Evolutionary conservation across 2,329 filamentous ascomycete species (phyloP).

Genomic region (Nakataea oryzae): DNA sequence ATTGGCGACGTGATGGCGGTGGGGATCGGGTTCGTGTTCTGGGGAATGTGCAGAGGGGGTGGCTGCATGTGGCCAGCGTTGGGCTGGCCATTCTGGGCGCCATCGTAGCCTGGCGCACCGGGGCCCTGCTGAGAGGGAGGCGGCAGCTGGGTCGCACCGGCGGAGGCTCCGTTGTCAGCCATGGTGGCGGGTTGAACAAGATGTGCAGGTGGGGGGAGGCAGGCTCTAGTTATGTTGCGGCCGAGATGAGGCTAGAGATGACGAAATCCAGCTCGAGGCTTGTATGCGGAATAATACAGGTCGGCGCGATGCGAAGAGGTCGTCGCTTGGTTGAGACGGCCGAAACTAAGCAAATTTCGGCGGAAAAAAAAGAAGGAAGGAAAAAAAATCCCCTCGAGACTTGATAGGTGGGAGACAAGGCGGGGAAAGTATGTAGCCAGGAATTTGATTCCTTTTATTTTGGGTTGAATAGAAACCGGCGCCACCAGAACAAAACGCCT

Average conservation of each 20-base stretch:
- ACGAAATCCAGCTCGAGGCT: background rate
- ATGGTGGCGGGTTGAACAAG: slow-evolving; percentile 36
- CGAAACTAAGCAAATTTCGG: slow-evolving; percentile 3
- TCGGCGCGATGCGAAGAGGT: background rate
- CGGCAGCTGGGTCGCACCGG: slow-evolving; percentile 55
- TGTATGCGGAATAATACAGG: background rate
- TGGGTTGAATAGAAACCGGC: background rate
- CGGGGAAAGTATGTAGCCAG: slow-evolving; percentile 1
- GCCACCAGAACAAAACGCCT: background rate
- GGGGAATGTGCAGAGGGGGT: slow-evolving; percentile 84
- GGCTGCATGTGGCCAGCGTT: slow-evolving; percentile 76
- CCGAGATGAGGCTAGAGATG: background rate
- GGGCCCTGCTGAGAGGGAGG: slow-evolving; percentile 57
- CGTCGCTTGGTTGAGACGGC: background rate
- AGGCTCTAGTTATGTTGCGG: background rate
- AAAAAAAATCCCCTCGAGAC: slow-evolving; percentile 5
- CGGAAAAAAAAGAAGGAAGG: slow-evolving; percentile 7
- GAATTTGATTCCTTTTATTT: background rate
- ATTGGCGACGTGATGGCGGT: slow-evolving; percentile 85
- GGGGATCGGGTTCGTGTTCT: slow-evolving; percentile 92
- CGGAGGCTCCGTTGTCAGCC: slow-evolving; percentile 63
- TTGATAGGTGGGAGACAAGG: slow-evolving; percentile 2
- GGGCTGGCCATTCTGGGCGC: slow-evolving; percentile 58
- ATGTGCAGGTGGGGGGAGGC: background rate
- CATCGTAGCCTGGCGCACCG: slow-evolving; percentile 69